phyloP scores from a whole-genome alignment of 441 rosid genomes.

The Croton laevigatus region DNA sequence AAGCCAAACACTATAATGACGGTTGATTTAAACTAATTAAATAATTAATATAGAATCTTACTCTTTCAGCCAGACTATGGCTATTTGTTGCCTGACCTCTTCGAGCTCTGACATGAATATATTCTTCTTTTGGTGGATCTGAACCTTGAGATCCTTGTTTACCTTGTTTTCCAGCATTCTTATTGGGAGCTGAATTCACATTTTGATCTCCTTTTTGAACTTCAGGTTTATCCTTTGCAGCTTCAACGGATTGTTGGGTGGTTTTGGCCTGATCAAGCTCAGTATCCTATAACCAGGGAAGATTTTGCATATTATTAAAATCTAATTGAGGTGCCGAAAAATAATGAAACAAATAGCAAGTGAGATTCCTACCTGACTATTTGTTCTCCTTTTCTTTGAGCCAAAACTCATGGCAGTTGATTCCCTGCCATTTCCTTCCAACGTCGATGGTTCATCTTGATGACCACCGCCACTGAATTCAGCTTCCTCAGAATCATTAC shows the following conservation, averaged over 20 bases:
- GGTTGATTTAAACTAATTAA: slow-evolving; percentile 13
- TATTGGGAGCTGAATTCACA: slow-evolving; percentile 44
- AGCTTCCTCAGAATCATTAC: slow-evolving; percentile 78
- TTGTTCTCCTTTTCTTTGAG: slow-evolving; percentile 77
- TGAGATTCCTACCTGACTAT: slow-evolving; percentile 48
- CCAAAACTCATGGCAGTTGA: slow-evolving; percentile 47
- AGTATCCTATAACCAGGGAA: slow-evolving; percentile 39
- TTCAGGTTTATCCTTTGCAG: slow-evolving; percentile 46
- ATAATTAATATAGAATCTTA: slow-evolving; percentile 30
- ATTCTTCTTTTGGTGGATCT: slow-evolving; percentile 85
- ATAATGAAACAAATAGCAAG: slow-evolving; percentile 11
- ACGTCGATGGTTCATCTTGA: slow-evolving; percentile 44
- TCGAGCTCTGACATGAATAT: slow-evolving; percentile 92
- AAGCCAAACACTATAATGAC: slow-evolving; percentile 16
- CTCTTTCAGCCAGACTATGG: slow-evolving; percentile 99
- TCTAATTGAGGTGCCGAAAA: background rate
- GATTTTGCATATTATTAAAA: background rate
- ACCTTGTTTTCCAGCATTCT: slow-evolving; percentile 56
- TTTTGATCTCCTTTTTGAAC: slow-evolving; percentile 58
- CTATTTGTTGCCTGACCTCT: slow-evolving; percentile 99
- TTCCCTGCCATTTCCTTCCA: slow-evolving; percentile 50
- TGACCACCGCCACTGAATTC: slow-evolving; percentile 72
- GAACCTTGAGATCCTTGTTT: slow-evolving; percentile 73
- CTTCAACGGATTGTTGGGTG: slow-evolving; percentile 48
- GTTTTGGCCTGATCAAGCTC: slow-evolving; percentile 46